Conservation (phyloP, 805 yeast species). For the Spathaspora sp. region DNA sequence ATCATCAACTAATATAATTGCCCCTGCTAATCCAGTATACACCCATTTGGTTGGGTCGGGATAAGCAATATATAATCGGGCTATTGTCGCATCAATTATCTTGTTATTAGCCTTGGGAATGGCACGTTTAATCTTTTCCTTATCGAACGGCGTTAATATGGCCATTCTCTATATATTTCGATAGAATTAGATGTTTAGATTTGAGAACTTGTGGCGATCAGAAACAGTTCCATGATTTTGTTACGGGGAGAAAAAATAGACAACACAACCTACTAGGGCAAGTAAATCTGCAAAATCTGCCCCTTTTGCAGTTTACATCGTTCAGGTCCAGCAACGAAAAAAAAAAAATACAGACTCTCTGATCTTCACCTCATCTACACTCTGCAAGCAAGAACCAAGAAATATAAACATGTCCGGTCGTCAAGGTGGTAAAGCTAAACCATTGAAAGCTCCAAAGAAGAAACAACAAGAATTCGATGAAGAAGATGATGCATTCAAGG, state of each 20-base stretch:
- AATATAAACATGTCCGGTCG: slow-evolving; percentile 73
- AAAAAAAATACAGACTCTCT: not conserved
- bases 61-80: slow-evolving; percentile 83
- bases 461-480: slow-evolving; percentile 73
- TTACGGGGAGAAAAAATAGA: not conserved
- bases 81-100: slow-evolving; percentile 85
- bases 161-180: slow-evolving; percentile 21
- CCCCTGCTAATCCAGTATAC: slow-evolving; percentile 87
- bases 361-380: not conserved
- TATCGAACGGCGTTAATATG: slow-evolving; percentile 53
- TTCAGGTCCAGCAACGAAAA: not conserved
- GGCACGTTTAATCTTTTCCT: slow-evolving; percentile 84
- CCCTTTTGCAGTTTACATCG: not conserved
- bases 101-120: slow-evolving; percentile 87
- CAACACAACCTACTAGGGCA: too few species aligned
- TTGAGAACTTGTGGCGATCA: not conserved
- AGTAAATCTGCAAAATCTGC: not conserved
- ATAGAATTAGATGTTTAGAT: not conserved
- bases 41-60: slow-evolving; percentile 82
- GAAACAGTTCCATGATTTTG: not conserved
- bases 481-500: slow-evolving; percentile 86
- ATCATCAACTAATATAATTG: slow-evolving; percentile 84
- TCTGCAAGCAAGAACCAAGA: not conserved
- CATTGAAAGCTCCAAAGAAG: slow-evolving; percentile 84
- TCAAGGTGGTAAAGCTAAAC: slow-evolving; percentile 97